Evolutionary conservation across 2,329 filamentous ascomycete genomes (phyloP), one percentile per base, ranked within the genome.

Genomic region (Hypomyces perniciosus): DNA sequence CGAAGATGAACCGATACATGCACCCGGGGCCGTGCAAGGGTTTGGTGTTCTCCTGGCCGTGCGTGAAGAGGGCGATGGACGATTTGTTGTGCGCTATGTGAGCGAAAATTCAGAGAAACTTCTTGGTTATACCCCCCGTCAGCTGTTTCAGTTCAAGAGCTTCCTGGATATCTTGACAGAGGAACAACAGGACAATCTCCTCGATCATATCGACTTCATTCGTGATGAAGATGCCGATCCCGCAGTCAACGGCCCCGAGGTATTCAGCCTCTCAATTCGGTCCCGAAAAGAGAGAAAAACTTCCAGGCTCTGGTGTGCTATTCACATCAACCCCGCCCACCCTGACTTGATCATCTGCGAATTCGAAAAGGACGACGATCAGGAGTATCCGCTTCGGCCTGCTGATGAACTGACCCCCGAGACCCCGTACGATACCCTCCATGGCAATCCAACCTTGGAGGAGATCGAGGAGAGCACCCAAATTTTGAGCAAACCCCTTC

Each of bases 1-100:
- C 62, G 90, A 96, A 66, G 90, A 96, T 61, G 90, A 96, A 61
- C 90, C 90, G 0, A 95, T 96, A 28, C 89, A 92, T 57, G 85
- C 90, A 1, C 90, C 90, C 1, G 90, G 90, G 33, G 87, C 88
- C 1, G 71, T 91, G 1, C 90, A 96, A 64, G 77, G 80, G 1
- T 96, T 95, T 59, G 90, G 90, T 1, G 74, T 88, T 4, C 72
- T 96, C 27, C 61, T 96, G 31, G 89, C 85, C 0, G 67, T 96
- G 20, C 79, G 84, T 48, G 86, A 91, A 64, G 83, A 88, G 48
- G 63, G 70, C 0, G 83, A 86, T 35, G 85, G 85, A 3, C 80
- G 79, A 37, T 77, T 93, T 8, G 65, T 80, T 1, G 86, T 91
- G 9, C 81, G 86, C 12, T 79, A 89, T 30, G 87, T 83, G 7